phyloP scores from a whole-genome alignment of 2,329 filamentous ascomycete genomes.

The Trichophaea hybrida region DNA sequence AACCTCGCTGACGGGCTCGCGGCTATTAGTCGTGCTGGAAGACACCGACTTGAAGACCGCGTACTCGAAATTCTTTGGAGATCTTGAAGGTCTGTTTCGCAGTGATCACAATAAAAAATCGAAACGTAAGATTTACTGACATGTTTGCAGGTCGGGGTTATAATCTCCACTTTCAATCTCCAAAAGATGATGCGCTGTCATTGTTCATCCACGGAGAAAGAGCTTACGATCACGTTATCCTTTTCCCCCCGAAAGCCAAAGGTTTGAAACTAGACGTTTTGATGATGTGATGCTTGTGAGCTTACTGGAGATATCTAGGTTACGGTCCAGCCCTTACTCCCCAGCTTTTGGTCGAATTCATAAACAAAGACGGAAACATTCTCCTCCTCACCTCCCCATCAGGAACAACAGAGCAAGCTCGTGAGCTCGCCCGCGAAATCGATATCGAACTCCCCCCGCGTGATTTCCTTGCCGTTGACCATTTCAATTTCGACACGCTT shows the following conservation, averaged over 20 bases:
- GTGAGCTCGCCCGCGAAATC: slow-evolving; percentile 26
- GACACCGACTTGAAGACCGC: slow-evolving; percentile 63
- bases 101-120: slow-evolving; percentile 14
- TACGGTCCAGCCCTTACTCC: slow-evolving; percentile 81
- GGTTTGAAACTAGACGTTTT: slow-evolving; percentile 36
- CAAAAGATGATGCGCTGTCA: slow-evolving; percentile 60
- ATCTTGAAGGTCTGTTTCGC: slow-evolving; percentile 48
- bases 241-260: slow-evolving; percentile 83
- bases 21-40: slow-evolving; percentile 75
- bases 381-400: slow-evolving; percentile 68
- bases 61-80: slow-evolving; percentile 69
- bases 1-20: slow-evolving; percentile 44
- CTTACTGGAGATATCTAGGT: slow-evolving; percentile 36
- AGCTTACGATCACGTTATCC: slow-evolving; percentile 76
- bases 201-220: slow-evolving; percentile 79
- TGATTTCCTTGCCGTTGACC: slow-evolving; percentile 79
- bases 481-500: slow-evolving; percentile 78
- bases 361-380: slow-evolving; percentile 84
- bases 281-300: neutral
- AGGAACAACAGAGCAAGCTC: slow-evolving; percentile 38
- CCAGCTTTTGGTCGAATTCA: slow-evolving; percentile 72
- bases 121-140: slow-evolving; percentile 20
- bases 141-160: slow-evolving; percentile 60
- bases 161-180: slow-evolving; percentile 63
- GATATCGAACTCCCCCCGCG: slow-evolving; percentile 79